Conservation (phyloP, 352 stramenopile genomes). For the Phytophthora ramorum region DNA sequence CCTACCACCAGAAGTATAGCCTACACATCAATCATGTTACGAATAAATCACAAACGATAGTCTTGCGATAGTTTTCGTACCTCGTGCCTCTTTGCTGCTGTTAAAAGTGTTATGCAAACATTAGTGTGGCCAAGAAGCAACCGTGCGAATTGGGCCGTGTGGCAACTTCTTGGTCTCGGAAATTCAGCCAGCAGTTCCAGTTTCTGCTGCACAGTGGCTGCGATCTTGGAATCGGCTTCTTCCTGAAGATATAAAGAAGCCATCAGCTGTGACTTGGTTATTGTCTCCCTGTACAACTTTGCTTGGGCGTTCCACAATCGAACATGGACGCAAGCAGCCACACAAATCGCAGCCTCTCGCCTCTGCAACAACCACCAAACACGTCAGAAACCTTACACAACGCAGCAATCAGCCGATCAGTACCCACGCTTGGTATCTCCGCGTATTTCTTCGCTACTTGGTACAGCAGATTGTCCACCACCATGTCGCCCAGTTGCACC, state of each 20-base stretch:
- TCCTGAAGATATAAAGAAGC: constrained; percentile 1
- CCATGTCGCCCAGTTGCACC: constrained; percentile 61
- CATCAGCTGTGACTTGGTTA: constrained; percentile 18
- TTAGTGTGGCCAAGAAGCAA: constrained; percentile 58
- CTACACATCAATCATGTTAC: constrained; percentile 20
- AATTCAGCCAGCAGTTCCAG: constrained; percentile 42
- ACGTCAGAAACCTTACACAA: background rate
- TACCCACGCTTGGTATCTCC: constrained; percentile 54
- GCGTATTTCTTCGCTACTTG: constrained; percentile 80
- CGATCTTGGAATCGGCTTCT: background rate
- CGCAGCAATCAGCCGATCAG: background rate
- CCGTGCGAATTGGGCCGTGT: constrained; percentile 54
- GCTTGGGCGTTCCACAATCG: constrained; percentile 58
- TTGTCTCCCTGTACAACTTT: constrained; percentile 24
- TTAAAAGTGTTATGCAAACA: constrained; percentile 46
- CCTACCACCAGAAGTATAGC: constrained; percentile 29
- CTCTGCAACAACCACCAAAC: constrained; percentile 26
- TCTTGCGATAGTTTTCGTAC: constrained; percentile 16
- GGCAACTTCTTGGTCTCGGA: constrained; percentile 41
- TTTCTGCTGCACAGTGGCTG: constrained; percentile 9
- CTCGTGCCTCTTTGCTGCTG: constrained; percentile 38
- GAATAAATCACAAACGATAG: constrained; percentile 5
- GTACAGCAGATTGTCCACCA: constrained; percentile 83
- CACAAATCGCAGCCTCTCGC: constrained; percentile 33
- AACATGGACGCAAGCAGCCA: constrained; percentile 58